A percentile compares a stretch with the other conserved stretches of the same genome.
phyloP scores from a whole-genome alignment of 1,284 basidiomycete genomes.

The Malassezia psittaci region DNA sequence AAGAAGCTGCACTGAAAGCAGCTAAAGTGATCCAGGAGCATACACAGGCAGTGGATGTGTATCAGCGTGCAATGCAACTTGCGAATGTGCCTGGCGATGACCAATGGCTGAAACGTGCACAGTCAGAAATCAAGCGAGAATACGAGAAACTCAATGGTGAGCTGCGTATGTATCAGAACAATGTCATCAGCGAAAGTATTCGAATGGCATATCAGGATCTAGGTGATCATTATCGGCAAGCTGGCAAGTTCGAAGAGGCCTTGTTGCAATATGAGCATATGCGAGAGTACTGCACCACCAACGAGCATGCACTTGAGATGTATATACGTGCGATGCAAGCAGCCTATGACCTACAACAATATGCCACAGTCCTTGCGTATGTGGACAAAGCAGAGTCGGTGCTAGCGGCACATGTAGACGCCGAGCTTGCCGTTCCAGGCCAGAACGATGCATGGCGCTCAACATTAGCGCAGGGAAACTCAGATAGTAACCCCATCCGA shows the following conservation, averaged over 20 bases:
- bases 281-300: constrained; percentile 72
- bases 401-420: constrained; percentile 56
- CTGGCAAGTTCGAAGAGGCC: constrained; percentile 61
- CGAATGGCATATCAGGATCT: constrained; percentile 77
- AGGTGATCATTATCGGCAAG: constrained; percentile 61
- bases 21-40: constrained; percentile 1
- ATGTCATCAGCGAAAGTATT: constrained; percentile 89
- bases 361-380: constrained; percentile 69
- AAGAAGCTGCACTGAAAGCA: background rate
- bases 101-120: constrained; percentile 60
- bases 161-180: constrained; percentile 75
- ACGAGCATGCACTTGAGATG: constrained; percentile 72
- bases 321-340: constrained; percentile 49
- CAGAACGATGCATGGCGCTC: constrained; percentile 10
- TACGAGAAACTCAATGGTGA: constrained; percentile 70
- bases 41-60: constrained; percentile 11
- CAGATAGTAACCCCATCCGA: constrained; percentile 36
- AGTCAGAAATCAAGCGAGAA: constrained; percentile 58
- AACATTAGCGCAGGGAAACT: constrained; percentile 18
- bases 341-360: constrained; percentile 72
- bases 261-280: constrained; percentile 71
- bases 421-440: constrained; percentile 53
- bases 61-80: constrained; percentile 10
- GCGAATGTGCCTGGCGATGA: constrained; percentile 35
- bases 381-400: constrained; percentile 82